These are phyloP conservation scores for Ramaria rubella DNA, from an alignment of 768 basidiomycete species.

Conservation along the genomic window DNA sequence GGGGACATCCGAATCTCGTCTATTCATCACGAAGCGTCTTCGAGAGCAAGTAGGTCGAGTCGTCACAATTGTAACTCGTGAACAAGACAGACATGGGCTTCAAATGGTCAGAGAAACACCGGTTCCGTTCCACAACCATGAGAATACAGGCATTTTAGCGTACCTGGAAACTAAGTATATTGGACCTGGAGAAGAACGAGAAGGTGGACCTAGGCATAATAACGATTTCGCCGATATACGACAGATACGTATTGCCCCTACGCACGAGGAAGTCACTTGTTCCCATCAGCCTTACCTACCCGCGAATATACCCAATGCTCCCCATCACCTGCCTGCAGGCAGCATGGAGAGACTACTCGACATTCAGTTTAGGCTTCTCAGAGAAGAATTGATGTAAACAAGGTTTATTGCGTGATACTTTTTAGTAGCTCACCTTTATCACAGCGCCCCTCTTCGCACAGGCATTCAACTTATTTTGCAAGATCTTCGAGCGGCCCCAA, in stretches of 20 bases:
- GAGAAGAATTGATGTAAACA: conserved; percentile 63
- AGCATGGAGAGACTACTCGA: conserved; percentile 66
- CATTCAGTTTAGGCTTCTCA: conserved; percentile 65
- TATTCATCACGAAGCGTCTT: conserved; percentile 32
- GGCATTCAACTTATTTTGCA: conserved; percentile 41
- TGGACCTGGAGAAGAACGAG: conserved; percentile 46
- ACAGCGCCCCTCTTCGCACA: conserved; percentile 46
- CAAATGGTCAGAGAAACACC: conserved; percentile 9
- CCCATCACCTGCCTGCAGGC: conserved; percentile 49
- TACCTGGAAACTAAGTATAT: conserved; percentile 39
- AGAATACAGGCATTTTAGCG: conserved; percentile 33
- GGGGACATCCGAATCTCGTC: conserved; percentile 25
- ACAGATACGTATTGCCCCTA: conserved; percentile 63
- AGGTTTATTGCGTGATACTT: background rate
- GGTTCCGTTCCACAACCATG: background rate
- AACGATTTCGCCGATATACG: conserved; percentile 54
- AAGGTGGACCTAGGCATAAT: conserved; percentile 55
- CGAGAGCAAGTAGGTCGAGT: conserved; percentile 27
- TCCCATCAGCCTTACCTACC: conserved; percentile 51
- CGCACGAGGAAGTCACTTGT: conserved; percentile 55
- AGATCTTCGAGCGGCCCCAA: background rate
- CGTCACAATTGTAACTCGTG: conserved; percentile 44
- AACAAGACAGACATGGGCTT: conserved; percentile 28
- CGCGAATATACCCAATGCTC: conserved; percentile 49
- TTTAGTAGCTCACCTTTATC: background rate